A percentile compares a stretch with the other conserved stretches of the same genome.
Conservation (phyloP, 257 asterid genomes). For the Salvia splendens region DNA sequence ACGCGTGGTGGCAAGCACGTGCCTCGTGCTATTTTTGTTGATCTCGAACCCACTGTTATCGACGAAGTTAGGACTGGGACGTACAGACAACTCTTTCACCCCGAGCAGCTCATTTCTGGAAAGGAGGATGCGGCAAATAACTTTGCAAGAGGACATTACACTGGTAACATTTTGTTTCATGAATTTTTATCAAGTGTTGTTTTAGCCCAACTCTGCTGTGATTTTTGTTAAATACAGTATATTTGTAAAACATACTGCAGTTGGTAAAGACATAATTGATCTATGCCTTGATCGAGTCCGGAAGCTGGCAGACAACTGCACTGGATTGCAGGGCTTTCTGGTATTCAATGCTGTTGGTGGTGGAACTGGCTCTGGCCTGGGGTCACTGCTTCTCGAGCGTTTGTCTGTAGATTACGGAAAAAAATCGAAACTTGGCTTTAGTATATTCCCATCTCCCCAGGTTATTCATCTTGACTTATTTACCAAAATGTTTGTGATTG, state of each 20-base stretch:
- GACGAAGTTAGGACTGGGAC: constrained; percentile 47
- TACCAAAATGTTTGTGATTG: constrained; percentile 1
- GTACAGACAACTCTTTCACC: constrained; percentile 50
- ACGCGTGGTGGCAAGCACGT: constrained; percentile 48
- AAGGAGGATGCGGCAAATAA: constrained; percentile 54
- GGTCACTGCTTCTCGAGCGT: constrained; percentile 50
- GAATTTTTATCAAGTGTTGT: background rate
- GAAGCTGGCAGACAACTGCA: constrained; percentile 51
- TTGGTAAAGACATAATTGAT: constrained; percentile 46
- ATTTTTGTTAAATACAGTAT: background rate
- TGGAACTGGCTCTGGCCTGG: constrained; percentile 53
- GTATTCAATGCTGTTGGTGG: constrained; percentile 53
- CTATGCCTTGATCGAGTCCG: constrained; percentile 50
- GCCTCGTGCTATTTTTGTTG: constrained; percentile 45
- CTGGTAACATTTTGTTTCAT: constrained; percentile 29
- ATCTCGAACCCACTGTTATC: constrained; percentile 50
- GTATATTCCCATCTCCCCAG: constrained; percentile 38
- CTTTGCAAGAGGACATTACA: constrained; percentile 52
- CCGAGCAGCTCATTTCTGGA: constrained; percentile 43
- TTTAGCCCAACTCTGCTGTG: background rate
- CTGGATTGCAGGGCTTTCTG: constrained; percentile 50
- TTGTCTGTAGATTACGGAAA: constrained; percentile 43
- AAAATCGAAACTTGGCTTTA: constrained; percentile 35
- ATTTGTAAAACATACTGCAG: constrained; percentile 29
- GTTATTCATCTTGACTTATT: constrained; percentile 17